Conservation (phyloP, 768 basidiomycete species). For the Auriscalpium orientale region DNA sequence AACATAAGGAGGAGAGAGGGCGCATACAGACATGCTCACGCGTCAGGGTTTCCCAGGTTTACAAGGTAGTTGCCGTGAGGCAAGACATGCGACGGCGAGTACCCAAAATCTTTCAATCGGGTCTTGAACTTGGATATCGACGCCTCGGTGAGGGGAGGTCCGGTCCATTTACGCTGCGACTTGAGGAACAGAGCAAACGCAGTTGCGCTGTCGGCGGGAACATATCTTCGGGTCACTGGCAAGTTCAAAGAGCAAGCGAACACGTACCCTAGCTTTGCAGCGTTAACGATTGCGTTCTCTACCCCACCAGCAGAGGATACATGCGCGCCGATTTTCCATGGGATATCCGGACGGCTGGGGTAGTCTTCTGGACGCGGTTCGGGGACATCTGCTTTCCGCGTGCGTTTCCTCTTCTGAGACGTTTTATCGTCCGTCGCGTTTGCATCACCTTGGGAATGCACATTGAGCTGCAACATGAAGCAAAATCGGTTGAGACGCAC, state of each 20-base stretch:
- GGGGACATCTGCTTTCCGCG: conserved; percentile 4
- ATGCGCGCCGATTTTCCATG: conserved; percentile 78
- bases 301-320: conserved; percentile 78
- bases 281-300: conserved; percentile 64
- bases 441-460: too few relatives aligned
- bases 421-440: neutral
- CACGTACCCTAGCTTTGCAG: conserved; percentile 58
- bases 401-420: neutral
- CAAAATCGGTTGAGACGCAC: too few relatives aligned
- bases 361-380: conserved; percentile 23
- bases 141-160: conserved; percentile 45
- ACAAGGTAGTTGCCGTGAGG: conserved; percentile 85
- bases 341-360: conserved; percentile 3
- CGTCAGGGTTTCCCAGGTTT: conserved; percentile 76
- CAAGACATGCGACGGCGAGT: conserved; percentile 53
- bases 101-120: conserved; percentile 53
- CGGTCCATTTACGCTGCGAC: conserved; percentile 76
- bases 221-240: neutral
- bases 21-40: conserved; percentile 34
- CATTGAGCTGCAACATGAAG: too few relatives aligned
- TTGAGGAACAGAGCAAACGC: conserved; percentile 82
- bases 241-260: neutral
- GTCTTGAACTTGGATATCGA: conserved; percentile 53
- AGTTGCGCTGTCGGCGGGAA: conserved; percentile 47
- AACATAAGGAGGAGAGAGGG: neutral